Conservation (phyloP, 2,329 filamentous ascomycete species). For the Pseudodiploospora longispora region DNA sequence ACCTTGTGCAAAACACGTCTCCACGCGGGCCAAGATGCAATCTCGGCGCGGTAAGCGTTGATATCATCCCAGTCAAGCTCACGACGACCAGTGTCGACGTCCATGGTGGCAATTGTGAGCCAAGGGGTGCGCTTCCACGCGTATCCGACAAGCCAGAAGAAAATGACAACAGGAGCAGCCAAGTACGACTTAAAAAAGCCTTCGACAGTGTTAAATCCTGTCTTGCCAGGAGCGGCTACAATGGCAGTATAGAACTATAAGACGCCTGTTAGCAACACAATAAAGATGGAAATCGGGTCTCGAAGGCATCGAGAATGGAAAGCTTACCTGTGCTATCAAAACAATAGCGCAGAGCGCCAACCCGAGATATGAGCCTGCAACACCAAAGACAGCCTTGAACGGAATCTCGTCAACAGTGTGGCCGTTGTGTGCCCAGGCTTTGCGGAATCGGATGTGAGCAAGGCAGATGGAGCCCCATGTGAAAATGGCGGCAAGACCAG, state of each 20-base stretch:
- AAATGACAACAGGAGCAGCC: constrained; percentile 44
- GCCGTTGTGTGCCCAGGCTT: constrained; percentile 50
- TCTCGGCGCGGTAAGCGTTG: constrained; percentile 42
- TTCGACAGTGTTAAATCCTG: constrained; percentile 32
- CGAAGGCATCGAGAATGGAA: background rate
- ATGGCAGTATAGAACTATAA: constrained; percentile 43
- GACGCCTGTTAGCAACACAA: constrained; percentile 4
- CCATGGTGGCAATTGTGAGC: constrained; percentile 52
- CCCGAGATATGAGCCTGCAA: constrained; percentile 58
- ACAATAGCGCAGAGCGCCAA: constrained; percentile 48
- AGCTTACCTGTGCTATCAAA: constrained; percentile 43
- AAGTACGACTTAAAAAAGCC: constrained; percentile 50
- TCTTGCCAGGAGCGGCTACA: constrained; percentile 21
- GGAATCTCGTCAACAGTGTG: constrained; percentile 41
- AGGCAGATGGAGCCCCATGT: constrained; percentile 58
- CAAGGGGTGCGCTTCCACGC: constrained; percentile 59
- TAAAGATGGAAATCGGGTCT: background rate
- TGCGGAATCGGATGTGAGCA: constrained; percentile 57
- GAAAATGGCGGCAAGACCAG: constrained; percentile 53
- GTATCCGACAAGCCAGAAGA: constrained; percentile 51
- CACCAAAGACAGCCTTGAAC: constrained; percentile 29
- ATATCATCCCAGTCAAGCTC: constrained; percentile 59
- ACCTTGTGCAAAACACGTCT: constrained; percentile 29
- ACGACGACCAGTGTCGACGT: constrained; percentile 58
- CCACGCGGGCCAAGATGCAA: constrained; percentile 46